Evolutionary conservation across 495 filamentous ascomycete genomes (phyloP), one percentile per base, ranked within the genome.

Genomic region (Filosporella fistucella): DNA sequence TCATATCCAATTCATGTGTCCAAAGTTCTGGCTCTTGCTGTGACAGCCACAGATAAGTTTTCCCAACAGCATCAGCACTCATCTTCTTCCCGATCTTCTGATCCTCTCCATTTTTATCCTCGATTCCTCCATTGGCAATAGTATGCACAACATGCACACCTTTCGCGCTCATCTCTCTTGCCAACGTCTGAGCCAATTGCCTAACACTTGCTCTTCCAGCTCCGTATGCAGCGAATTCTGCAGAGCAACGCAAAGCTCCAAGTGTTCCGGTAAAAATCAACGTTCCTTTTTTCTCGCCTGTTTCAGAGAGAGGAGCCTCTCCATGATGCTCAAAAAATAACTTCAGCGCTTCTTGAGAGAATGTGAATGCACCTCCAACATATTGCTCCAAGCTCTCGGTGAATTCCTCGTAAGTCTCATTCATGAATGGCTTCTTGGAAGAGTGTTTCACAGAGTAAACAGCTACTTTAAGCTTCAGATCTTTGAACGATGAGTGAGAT

Each of bases 111-210:
- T 68, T 60, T 32, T 63, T 69, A 62, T 73, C 69, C 47, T 54
- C 60, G 26, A 74, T 72, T 1, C 47, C 59, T 1, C 71, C 68
- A 53, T 72, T 73, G 11, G 69, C 63, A 50, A 74, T 68, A 4
- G 70, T 62, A 56, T 76, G 71, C 14, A 63, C 72, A 5, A 73
- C 70, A 61, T 74, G 72, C 5, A 76, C 45, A 7, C 70, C 69
- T 42, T 64, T 65, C 16, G 62, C 53, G 28, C 62, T 68, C 63
- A 69, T 70, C 60, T 76, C 72, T 25, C 66, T 61, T 26, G 69
- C 68, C 49, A 76, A 48, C 6, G 60, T 66, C 57, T 74, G 66
- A 18, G 71, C 69, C 37, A 76, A 52, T 37, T 67, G 65, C 41
- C 71, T 51, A 22, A 69, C 72, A 11, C 55, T 58, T 10, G 69